These are phyloP conservation scores for Rhodotorula sp. DNA, from an alignment of 1,284 basidiomycete species.

Conservation along the genomic window DNA sequence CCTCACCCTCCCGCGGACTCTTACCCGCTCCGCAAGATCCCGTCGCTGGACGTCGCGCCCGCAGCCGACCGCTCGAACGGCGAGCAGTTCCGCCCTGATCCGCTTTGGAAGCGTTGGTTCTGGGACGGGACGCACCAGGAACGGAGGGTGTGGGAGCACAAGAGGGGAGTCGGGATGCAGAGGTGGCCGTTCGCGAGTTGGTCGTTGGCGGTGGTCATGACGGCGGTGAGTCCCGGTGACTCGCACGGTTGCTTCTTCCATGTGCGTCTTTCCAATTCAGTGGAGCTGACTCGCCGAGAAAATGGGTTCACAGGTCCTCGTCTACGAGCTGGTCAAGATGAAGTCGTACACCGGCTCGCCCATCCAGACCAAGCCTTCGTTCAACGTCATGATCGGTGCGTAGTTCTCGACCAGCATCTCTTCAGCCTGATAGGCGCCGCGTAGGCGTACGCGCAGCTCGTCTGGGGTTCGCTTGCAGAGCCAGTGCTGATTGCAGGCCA, in stretches of 20 bases:
- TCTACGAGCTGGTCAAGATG: conserved; percentile 33
- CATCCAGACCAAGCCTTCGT: conserved; percentile 59
- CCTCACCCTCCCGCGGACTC: background rate
- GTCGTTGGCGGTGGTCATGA: conserved; percentile 63
- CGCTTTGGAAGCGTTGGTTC: conserved; percentile 36
- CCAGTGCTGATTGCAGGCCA: no score
- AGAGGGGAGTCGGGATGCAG: conserved; percentile 77
- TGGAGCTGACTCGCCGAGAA: no score
- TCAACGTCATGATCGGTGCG: conserved; percentile 74
- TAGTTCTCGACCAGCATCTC: background rate
- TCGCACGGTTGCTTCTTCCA: conserved; percentile 1
- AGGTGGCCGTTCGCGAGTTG: conserved; percentile 64
- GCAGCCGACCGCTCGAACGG: conserved; percentile 11
- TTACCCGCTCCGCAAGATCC: conserved; percentile 13
- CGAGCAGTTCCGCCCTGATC: conserved; percentile 11
- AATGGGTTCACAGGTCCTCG: conserved; percentile 19
- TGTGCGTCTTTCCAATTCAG: no score
- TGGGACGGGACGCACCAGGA: conserved; percentile 45
- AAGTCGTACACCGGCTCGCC: conserved; percentile 46
- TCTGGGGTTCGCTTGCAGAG: no score
- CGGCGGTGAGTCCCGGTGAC: conserved; percentile 54
- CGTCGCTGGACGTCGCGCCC: conserved; percentile 29
- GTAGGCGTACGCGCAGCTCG: no score
- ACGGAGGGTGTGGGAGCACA: conserved; percentile 50
- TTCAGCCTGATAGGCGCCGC: no score